Conservation (phyloP, 805 yeast species). For the Wickerhamomyces canadensis region DNA sequence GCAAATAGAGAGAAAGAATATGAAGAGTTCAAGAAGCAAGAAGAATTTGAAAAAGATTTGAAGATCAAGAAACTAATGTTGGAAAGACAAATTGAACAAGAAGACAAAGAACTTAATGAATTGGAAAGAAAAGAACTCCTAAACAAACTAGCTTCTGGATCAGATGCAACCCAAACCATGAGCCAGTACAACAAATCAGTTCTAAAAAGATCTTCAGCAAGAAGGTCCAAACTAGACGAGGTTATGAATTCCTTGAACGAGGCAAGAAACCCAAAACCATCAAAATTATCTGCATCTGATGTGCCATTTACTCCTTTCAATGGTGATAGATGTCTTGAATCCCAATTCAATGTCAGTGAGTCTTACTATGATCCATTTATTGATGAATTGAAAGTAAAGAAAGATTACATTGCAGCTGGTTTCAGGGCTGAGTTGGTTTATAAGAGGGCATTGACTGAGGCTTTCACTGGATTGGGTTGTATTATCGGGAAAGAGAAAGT, state of each 20-base stretch:
- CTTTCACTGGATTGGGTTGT: constrained; percentile 87
- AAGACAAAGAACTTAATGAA: constrained; percentile 47
- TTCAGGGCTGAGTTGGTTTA: constrained; percentile 67
- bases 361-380: constrained; percentile 62
- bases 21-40: constrained; percentile 54
- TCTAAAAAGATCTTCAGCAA: constrained; percentile 57
- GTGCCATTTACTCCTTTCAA: constrained; percentile 91
- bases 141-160: constrained; percentile 37
- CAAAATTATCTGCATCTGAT: constrained; percentile 10
- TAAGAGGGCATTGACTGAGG: constrained; percentile 75
- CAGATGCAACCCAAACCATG: constrained; percentile 43
- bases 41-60: constrained; percentile 66
- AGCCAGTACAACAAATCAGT: constrained; percentile 47
- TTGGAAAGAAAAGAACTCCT: constrained; percentile 52
- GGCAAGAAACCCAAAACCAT: constrained; percentile 21
- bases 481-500: constrained; percentile 56
- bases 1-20: constrained; percentile 67
- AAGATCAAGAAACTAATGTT: constrained; percentile 42
- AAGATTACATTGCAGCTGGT: constrained; percentile 80
- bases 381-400: constrained; percentile 45
- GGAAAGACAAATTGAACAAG: constrained; percentile 63
- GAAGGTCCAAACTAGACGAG: constrained; percentile 46
- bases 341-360: constrained; percentile 43
- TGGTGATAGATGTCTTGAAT: constrained; percentile 68
- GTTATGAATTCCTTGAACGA: constrained; percentile 31